Evolutionary conservation across 225 moss, liverwort and hornwort genomes (phyloP), one percentile per base, ranked within the genome.

Genomic region (Neckera pumila): DNA sequence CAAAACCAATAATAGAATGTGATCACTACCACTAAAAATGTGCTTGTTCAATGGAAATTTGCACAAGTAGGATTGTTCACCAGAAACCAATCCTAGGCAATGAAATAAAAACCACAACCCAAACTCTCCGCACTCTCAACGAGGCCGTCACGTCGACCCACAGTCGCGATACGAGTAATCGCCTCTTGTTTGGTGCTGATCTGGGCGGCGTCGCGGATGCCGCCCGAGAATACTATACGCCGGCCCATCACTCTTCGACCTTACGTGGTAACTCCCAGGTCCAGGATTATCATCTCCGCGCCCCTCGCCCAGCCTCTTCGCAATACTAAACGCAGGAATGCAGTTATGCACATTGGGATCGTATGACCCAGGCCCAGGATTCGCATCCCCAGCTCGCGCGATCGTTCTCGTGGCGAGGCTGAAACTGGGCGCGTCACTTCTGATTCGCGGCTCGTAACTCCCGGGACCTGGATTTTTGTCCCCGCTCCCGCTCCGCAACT

Each of bases 191-290:
- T 89, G 85, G 81, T 92, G 90, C 82, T 92, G 92, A 33, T 92
- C 72, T 2, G 85, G 77, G 20, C 91, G 81, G 14, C 60, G 61
- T 23, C 91, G 63, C 7, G 91, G 90, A 76, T 95, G 94, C 56
- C 96, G 93, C 11, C 95, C 93, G 17, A 89, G 91, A 25, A 96
- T 95, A 22, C 90, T 96, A n/a, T 90, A 96, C 3, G 96, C 95
- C 11, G 95, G 96, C 9, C 96, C 95, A 8, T 77, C 80, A 14
- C 54, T 92, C 85, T 70, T 90, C 40, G 47, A 23, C 63, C 73
- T 80, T 42, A 95, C 63, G 19, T 94, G 83, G 54, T 96, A 96
- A 7, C 92, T 90, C 34, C 95, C 95, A 7, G 96, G 96, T 11
- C 95, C 96, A 0, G 96, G 96, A 33, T 76, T 83, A 5, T 90